These are phyloP conservation scores for Citrullus colocynthis DNA, from an alignment of 306 rosid genomes.

Conservation along the genomic window DNA sequence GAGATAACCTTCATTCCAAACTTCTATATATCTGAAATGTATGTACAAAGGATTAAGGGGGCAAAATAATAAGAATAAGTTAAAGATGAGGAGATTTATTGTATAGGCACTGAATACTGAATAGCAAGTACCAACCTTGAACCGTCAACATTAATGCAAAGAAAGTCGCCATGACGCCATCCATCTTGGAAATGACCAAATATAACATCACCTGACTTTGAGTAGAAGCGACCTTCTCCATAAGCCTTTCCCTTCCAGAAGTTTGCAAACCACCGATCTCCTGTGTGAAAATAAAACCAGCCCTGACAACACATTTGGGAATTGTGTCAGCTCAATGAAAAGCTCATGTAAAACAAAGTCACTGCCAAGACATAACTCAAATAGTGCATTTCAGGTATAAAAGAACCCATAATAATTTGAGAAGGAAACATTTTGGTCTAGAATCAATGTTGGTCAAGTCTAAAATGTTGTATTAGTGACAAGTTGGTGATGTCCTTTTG, in stretches of 20 bases:
- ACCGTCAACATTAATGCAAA: slow-evolving; percentile 67
- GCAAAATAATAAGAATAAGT: too few species aligned
- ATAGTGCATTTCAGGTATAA: not conserved
- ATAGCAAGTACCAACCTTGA: slow-evolving; percentile 30
- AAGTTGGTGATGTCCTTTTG: not conserved
- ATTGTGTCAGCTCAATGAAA: not conserved
- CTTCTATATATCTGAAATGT: slow-evolving; percentile 45
- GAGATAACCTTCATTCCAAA: slow-evolving; percentile 63
- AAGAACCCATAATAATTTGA: not conserved
- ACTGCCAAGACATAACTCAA: not conserved
- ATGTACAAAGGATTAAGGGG: not conserved
- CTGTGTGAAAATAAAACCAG: slow-evolving; percentile 85
- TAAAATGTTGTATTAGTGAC: too few species aligned
- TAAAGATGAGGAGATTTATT: not conserved
- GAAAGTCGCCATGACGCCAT: slow-evolving; percentile 83
- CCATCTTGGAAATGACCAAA: slow-evolving; percentile 85
- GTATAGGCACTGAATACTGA: not conserved
- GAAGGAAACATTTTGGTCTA: not conserved
- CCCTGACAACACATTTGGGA: slow-evolving; percentile 37
- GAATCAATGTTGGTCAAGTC: not conserved
- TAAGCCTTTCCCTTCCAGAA: slow-evolving; percentile 99
- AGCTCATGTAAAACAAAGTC: not conserved
- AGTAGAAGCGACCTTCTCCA: slow-evolving; percentile 90
- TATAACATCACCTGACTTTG: slow-evolving; percentile 70
- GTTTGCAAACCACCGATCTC: slow-evolving; percentile 90